These are phyloP conservation scores for Elsinoe ampelina DNA, from an alignment of 2,329 filamentous ascomycete genomes.

Conservation along the genomic window DNA sequence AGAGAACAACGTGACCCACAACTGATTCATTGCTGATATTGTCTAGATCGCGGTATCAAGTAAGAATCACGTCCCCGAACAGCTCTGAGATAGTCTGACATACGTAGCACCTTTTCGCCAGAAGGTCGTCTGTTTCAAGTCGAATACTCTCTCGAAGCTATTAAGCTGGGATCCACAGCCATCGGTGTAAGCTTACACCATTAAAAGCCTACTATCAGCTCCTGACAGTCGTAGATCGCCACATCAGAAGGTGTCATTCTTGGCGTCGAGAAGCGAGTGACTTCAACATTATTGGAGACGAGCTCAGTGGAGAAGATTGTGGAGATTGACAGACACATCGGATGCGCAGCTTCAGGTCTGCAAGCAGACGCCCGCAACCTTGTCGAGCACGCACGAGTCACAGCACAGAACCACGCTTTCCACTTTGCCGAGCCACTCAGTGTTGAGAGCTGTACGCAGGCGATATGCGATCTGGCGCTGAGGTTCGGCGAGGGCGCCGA, in stretches of 20 bases:
- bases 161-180: conserved; percentile 97
- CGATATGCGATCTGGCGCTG: conserved; percentile 93
- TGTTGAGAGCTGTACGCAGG: conserved; percentile 96
- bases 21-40: conserved; percentile 15
- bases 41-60: conserved; percentile 92
- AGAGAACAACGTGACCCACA: conserved; percentile 18
- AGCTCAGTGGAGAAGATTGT: conserved; percentile 99
- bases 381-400: conserved; percentile 96
- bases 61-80: conserved; percentile 51
- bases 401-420: conserved; percentile 94
- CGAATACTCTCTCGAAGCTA: conserved; percentile 99
- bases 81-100: conserved; percentile 34
- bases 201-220: background rate
- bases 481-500: conserved; percentile 96
- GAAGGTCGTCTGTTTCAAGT: conserved; percentile 99
- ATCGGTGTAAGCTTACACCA: conserved; percentile 60
- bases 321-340: conserved; percentile 97
- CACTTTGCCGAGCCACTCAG: conserved; percentile 93
- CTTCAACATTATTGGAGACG: conserved; percentile 91
- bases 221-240: conserved; percentile 50
- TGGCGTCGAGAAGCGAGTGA: conserved; percentile 98
- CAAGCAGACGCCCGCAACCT: conserved; percentile 97
- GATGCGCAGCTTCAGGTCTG: conserved; percentile 95
- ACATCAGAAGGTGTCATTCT: conserved; percentile 92
- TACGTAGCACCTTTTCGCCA: conserved; percentile 86